Evolutionary conservation across 2,329 filamentous ascomycete species (phyloP), one percentile per base, ranked within the genome.

Genomic region (Alternaria triticimaculans): DNA sequence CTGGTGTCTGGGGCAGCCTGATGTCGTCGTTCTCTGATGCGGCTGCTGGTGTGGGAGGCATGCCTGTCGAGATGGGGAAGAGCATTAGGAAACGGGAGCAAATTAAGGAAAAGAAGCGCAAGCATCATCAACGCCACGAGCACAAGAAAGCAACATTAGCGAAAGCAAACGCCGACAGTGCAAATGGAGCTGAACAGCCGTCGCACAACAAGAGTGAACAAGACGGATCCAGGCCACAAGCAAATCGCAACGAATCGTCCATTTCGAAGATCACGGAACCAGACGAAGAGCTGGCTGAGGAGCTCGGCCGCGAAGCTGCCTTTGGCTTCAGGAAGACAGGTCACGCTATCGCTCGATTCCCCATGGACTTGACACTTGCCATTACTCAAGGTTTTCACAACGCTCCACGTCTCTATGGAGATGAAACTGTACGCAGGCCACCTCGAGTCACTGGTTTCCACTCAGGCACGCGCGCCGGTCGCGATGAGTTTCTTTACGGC

Each of bases 381-480:
- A 74, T 92, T 2, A 88, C 88, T 2, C 89, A 91, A 72, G 90
- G 89, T 2, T 91, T 92, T 66, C 89, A 92, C 75, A 92, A 92
- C 67, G 89, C 88, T 0, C 90, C 90, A 2, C 85, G 89, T 3
- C 82, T 92, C 0, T 92, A 92, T 68, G 90, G 89, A 14, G 90
- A 92, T 70, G 85, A 88, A 53, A 92, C 89, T 2, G 90, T 92
- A 2, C 85, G 90, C 4, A 84, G 85, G 2, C 88, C 88, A 1
- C 84, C 84, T 2, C 85, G 88, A 8, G 87, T 92, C 45, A 91
- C 88, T 1, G 90, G 89, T 3, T 84, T 92, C 61, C 83, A 84
- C 54, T 91, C 88, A 3, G 90, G 90, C 1, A 80, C 82, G 18
- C 84, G 83, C 41, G 89, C 89, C 0, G 88, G 88, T 0, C 82